phyloP scores from a whole-genome alignment of 2,329 filamentous ascomycete species.

The Byssothecium circinans region DNA sequence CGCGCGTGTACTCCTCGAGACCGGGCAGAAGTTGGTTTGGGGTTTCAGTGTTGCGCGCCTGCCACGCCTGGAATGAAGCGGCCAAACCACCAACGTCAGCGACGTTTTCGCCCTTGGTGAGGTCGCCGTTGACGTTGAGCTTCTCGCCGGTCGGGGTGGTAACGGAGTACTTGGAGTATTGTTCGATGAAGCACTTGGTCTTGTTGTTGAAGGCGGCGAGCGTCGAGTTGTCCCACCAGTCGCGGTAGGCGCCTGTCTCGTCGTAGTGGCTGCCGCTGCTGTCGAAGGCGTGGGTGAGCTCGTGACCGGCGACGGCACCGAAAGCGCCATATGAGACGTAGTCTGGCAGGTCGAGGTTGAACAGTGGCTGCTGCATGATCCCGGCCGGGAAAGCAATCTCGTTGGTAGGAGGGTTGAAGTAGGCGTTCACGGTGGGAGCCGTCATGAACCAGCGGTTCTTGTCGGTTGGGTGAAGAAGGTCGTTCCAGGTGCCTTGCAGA shows the following conservation, averaged over 20 bases:
- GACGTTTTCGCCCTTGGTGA: slow-evolving; percentile 70
- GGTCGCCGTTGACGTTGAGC: slow-evolving; percentile 62
- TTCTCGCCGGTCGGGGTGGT: slow-evolving; percentile 35
- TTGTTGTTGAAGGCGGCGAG: slow-evolving; percentile 59
- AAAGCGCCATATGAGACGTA: slow-evolving; percentile 70
- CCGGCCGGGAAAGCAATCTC: slow-evolving; percentile 53
- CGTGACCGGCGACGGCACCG: slow-evolving; percentile 66
- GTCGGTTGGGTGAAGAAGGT: not conserved
- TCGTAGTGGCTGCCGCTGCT: slow-evolving; percentile 64
- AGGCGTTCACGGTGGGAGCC: not conserved
- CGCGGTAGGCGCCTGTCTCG: slow-evolving; percentile 61
- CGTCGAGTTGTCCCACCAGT: slow-evolving; percentile 66
- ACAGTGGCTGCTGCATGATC: slow-evolving; percentile 66
- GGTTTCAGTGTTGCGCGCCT: slow-evolving; percentile 55
- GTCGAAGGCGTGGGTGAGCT: slow-evolving; percentile 71
- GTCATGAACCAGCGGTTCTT: not conserved
- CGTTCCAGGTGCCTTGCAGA: not conserved
- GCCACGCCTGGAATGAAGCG: slow-evolving; percentile 65
- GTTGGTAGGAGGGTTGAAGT: not conserved
- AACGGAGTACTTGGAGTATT: slow-evolving; percentile 60
- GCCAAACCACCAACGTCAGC: slow-evolving; percentile 69
- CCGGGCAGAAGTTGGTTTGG: slow-evolving; percentile 53
- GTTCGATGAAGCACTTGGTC: slow-evolving; percentile 66
- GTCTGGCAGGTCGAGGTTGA: slow-evolving; percentile 61
- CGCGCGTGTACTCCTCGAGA: slow-evolving; percentile 61